Percentiles rank a stretch among this genome's conserved stretches.
These are phyloP conservation scores for Quercus ilex DNA, from an alignment of 306 rosid species.

Conservation along the genomic window DNA sequence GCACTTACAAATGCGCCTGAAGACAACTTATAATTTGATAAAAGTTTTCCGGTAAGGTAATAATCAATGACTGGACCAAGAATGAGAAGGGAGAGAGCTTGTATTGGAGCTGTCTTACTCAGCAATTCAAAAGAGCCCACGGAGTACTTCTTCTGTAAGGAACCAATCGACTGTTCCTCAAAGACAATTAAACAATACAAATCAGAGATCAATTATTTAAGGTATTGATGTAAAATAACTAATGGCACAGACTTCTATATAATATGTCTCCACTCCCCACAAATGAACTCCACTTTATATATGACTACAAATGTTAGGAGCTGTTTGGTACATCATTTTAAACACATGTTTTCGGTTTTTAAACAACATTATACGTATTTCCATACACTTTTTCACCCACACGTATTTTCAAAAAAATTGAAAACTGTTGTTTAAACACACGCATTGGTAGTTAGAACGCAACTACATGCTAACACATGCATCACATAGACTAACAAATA, in stretches of 20 bases:
- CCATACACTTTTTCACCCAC: too few relatives aligned
- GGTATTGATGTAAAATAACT: not conserved
- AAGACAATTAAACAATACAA: not conserved
- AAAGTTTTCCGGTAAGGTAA: conserved; percentile 37
- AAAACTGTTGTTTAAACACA: too few relatives aligned
- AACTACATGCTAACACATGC: too few relatives aligned
- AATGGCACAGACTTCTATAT: not conserved
- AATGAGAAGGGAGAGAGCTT: conserved; percentile 50
- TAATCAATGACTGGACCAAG: conserved; percentile 52
- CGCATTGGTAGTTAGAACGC: too few relatives aligned
- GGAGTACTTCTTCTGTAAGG: conserved; percentile 56
- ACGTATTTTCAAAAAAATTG: too few relatives aligned
- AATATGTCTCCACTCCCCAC: not conserved
- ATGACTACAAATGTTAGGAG: too few relatives aligned
- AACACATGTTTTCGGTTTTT: too few relatives aligned
- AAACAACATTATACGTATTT: too few relatives aligned
- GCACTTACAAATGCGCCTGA: conserved; percentile 39
- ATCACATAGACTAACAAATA: too few relatives aligned
- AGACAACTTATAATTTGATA: conserved; percentile 32
- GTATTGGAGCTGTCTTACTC: conserved; percentile 59
- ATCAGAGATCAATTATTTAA: not conserved
- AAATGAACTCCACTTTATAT: too few relatives aligned
- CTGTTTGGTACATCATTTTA: too few relatives aligned
- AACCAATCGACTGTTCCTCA: conserved; percentile 44
- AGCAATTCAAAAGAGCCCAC: conserved; percentile 56